Evolutionary conservation across 2,329 filamentous ascomycete species (phyloP).

Genomic region (Pseudocercospora fijiensis): DNA sequence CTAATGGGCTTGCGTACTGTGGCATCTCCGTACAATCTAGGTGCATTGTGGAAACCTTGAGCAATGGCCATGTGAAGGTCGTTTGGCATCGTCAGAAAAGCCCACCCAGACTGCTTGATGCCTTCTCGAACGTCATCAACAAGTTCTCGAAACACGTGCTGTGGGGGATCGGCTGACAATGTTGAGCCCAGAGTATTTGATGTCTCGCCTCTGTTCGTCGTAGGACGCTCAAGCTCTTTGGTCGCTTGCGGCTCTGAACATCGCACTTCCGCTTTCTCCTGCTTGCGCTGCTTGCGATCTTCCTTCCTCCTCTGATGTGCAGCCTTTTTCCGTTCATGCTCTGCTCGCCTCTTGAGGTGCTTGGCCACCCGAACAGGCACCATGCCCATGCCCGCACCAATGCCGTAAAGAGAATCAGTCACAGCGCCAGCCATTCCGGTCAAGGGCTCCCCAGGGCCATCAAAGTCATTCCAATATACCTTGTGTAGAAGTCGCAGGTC

Average conservation of each 20-base stretch:
- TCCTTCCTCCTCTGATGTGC: conserved; percentile 35
- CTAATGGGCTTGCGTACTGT: conserved; percentile 73
- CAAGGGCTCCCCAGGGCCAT: conserved; percentile 70
- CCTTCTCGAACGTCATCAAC: conserved; percentile 66
- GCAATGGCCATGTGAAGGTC: conserved; percentile 80
- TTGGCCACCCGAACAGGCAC: conserved; percentile 63
- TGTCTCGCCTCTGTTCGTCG: conserved; percentile 25
- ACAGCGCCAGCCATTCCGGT: conserved; percentile 65
- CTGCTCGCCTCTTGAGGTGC: conserved; percentile 55
- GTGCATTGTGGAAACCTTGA: conserved; percentile 84
- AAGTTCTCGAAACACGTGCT: conserved; percentile 33
- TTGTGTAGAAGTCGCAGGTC: conserved; percentile 64
- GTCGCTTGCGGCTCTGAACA: not conserved
- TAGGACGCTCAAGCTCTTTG: conserved; percentile 20
- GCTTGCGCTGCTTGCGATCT: conserved; percentile 29
- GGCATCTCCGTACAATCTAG: conserved; percentile 78
- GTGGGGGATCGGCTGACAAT: conserved; percentile 32
- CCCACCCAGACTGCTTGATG: conserved; percentile 68
- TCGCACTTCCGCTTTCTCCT: conserved; percentile 10
- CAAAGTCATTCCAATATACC: conserved; percentile 70
- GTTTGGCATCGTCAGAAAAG: conserved; percentile 77
- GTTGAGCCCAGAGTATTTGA: conserved; percentile 30
- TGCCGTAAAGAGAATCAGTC: conserved; percentile 57
- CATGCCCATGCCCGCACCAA: conserved; percentile 62
- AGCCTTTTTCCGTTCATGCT: conserved; percentile 52